Conservation (phyloP, 1,284 basidiomycete species). For the Erythrobasidium hasegawianum region DNA sequence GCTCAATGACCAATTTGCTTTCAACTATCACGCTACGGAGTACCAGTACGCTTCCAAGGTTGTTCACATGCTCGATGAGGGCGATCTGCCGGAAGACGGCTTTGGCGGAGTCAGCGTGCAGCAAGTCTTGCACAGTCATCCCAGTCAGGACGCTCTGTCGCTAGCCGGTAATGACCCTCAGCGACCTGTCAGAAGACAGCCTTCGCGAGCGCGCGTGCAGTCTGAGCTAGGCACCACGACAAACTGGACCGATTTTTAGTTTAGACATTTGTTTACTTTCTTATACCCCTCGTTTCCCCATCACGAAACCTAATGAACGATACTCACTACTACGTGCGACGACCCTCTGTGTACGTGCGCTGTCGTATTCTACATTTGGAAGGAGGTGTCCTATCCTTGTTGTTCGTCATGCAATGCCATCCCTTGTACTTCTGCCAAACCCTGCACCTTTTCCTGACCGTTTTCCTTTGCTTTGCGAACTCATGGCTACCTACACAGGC, state of each 20-base stretch:
- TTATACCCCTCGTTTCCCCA: too few relatives aligned
- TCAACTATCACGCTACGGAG: constrained; percentile 30
- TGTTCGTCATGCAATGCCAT: constrained; percentile 1
- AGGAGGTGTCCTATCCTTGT: not conserved
- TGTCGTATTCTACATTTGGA: constrained; percentile 3
- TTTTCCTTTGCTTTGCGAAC: not conserved
- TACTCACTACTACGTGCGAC: too few relatives aligned
- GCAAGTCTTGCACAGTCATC: constrained; percentile 29
- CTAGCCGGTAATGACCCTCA: not conserved
- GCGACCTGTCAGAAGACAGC: constrained; percentile 4
- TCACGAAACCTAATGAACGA: too few relatives aligned
- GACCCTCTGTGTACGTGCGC: too few relatives aligned
- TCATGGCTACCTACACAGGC: not conserved
- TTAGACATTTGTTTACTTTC: not conserved
- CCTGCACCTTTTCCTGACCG: too few relatives aligned
- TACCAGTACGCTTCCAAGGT: constrained; percentile 32
- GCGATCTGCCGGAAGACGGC: constrained; percentile 34
- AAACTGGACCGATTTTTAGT: not conserved
- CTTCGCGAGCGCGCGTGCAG: constrained; percentile 6
- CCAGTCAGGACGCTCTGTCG: constrained; percentile 6
- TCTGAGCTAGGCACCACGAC: not conserved
- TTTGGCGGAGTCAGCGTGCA: constrained; percentile 32
- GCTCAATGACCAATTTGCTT: constrained; percentile 29
- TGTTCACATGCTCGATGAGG: constrained; percentile 31
- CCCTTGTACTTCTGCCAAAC: too few relatives aligned